Conservation (phyloP, 2,329 filamentous ascomycete genomes). For the Chaetomiaceae sp. region DNA sequence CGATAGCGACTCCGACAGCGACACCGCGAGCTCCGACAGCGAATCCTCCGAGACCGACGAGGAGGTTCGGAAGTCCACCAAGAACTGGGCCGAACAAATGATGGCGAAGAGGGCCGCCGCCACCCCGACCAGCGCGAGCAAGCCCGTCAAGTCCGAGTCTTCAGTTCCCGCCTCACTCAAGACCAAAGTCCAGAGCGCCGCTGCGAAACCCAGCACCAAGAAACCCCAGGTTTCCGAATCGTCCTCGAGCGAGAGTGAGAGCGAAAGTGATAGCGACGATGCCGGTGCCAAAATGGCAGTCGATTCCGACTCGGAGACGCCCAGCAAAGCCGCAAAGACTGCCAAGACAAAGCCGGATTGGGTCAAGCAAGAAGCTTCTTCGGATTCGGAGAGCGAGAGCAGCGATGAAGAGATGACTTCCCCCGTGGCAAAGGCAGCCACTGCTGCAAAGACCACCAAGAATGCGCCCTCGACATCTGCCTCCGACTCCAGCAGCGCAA, state of each 20-base stretch:
- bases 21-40: constrained; percentile 8
- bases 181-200: constrained; percentile 2
- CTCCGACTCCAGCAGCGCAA: constrained; percentile 8
- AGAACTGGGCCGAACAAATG: neutral
- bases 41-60: constrained; percentile 8
- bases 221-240: constrained; percentile 14
- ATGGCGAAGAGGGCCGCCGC: constrained; percentile 8
- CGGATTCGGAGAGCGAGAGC: constrained; percentile 14
- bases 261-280: constrained; percentile 17
- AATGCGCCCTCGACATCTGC: constrained; percentile 1
- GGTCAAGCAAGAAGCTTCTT: neutral
- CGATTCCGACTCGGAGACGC: constrained; percentile 2
- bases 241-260: constrained; percentile 19
- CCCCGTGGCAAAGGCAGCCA: neutral
- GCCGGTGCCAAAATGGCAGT: constrained; percentile 27
- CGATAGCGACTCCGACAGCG: constrained; percentile 21
- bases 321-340: constrained; percentile 13
- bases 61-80: neutral
- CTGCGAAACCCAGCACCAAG: neutral
- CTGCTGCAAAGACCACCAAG: neutral
- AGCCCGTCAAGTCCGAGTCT: constrained; percentile 1
- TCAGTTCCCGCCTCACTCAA: neutral
- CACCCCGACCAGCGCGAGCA: neutral
- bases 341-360: constrained; percentile 17
- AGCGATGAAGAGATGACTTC: constrained; percentile 14